These are phyloP conservation scores for Diutina ranongensis DNA, from an alignment of 1,139 yeast genomes.

Conservation along the genomic window DNA sequence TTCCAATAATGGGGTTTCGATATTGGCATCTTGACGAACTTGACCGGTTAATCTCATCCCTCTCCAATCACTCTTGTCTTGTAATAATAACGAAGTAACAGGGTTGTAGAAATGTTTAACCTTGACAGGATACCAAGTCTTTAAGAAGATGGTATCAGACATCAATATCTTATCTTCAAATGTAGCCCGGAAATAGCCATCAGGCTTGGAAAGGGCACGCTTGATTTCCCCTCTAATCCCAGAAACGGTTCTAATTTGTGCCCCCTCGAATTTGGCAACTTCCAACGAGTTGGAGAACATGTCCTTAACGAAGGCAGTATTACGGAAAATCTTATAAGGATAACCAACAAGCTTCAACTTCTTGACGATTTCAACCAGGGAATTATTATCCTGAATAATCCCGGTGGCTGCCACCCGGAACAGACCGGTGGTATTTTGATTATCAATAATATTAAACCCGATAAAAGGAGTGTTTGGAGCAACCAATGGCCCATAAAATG, in stretches of 20 bases:
- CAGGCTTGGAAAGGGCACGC: conserved; percentile 87
- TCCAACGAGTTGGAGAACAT: conserved; percentile 91
- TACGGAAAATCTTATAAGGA: conserved; percentile 87
- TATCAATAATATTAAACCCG: conserved; percentile 84
- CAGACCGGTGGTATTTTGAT: conserved; percentile 73
- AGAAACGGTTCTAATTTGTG: conserved; percentile 88
- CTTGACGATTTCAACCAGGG: conserved; percentile 85
- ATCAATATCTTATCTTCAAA: conserved; percentile 90
- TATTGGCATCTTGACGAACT: conserved; percentile 65
- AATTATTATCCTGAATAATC: conserved; percentile 84
- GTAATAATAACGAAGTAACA: conserved; percentile 74
- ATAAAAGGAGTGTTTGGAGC: conserved; percentile 97
- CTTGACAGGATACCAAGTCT: conserved; percentile 95
- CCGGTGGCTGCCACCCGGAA: conserved; percentile 99
- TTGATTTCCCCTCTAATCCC: conserved; percentile 98
- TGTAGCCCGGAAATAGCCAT: conserved; percentile 96
- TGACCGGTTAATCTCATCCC: conserved; percentile 96
- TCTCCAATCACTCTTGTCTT: conserved; percentile 76
- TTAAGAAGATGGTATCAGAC: conserved; percentile 79
- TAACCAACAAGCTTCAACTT: conserved; percentile 90
- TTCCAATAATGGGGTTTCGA: conserved; percentile 55
- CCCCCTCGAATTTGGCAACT: conserved; percentile 97
- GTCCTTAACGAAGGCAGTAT: conserved; percentile 93
- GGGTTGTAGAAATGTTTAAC: conserved; percentile 92
- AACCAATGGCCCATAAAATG: conserved; percentile 93